Conservation (phyloP, 805 yeast genomes). For the Saccharomycopsis amapae region DNA sequence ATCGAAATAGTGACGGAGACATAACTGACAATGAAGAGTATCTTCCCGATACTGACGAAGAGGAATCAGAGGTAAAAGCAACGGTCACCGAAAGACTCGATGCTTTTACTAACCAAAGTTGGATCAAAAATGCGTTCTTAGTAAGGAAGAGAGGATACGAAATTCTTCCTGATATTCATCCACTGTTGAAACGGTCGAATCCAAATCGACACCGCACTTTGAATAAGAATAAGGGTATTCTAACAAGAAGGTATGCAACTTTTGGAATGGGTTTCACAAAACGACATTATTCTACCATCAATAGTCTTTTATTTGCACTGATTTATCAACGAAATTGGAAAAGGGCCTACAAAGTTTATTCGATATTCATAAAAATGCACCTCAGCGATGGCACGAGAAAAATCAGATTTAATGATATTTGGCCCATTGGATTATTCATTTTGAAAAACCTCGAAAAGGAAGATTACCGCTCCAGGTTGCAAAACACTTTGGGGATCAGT, state of each 20-base stretch:
- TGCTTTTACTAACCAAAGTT: background rate
- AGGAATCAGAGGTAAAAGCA: background rate
- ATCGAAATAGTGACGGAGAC: background rate
- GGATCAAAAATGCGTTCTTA: slow-evolving; percentile 10
- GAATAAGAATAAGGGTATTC: background rate
- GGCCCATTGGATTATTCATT: slow-evolving; percentile 18
- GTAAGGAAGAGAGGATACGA: slow-evolving; percentile 11
- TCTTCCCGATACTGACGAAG: background rate
- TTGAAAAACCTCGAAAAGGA: slow-evolving; percentile 13
- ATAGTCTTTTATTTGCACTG: slow-evolving; percentile 5
- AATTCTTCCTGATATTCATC: slow-evolving; percentile 12
- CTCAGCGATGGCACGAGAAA: background rate
- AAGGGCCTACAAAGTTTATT: slow-evolving; percentile 13
- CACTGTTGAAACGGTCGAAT: background rate
- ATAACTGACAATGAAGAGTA: background rate
- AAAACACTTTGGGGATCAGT: too few species aligned
- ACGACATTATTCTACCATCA: slow-evolving; percentile 11
- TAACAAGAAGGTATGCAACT: background rate
- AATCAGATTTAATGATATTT: slow-evolving; percentile 9
- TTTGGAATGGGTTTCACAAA: background rate
- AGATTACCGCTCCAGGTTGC: background rate
- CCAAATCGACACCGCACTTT: background rate
- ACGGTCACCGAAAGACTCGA: background rate
- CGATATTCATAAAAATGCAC: slow-evolving; percentile 10
- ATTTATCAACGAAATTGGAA: slow-evolving; percentile 10